phyloP scores from a whole-genome alignment of 805 yeast species.

The Candida fluviatilis region DNA sequence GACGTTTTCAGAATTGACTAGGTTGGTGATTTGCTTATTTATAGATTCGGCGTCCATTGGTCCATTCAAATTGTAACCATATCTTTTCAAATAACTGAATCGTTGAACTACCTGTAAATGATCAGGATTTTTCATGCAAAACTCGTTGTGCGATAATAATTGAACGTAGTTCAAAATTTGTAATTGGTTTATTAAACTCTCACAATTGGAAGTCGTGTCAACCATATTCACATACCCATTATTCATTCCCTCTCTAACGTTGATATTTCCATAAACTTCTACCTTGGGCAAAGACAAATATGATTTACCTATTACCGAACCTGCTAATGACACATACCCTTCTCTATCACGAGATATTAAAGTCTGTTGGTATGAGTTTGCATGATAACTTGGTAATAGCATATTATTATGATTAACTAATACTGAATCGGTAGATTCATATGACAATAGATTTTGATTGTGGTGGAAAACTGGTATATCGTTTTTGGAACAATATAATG shows the following conservation, averaged over 20 bases:
- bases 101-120: constrained; percentile 6
- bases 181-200: constrained; percentile 31
- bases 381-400: constrained; percentile 32
- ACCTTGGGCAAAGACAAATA: constrained; percentile 19
- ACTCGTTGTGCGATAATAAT: not conserved
- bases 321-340: constrained; percentile 33
- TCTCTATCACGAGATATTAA: constrained; percentile 29
- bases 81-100: constrained; percentile 24
- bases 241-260: constrained; percentile 24
- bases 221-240: constrained; percentile 26
- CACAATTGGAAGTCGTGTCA: constrained; percentile 19
- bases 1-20: constrained; percentile 13
- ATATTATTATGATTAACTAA: constrained; percentile 31
- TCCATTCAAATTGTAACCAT: constrained; percentile 34
- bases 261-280: constrained; percentile 11
- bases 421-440: constrained; percentile 1
- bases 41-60: constrained; percentile 18
- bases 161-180: constrained; percentile 27
- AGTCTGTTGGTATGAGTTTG: constrained; percentile 33
- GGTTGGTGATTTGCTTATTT: constrained; percentile 7
- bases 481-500: constrained; percentile 17
- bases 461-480: constrained; percentile 15
- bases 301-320: constrained; percentile 29
- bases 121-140: constrained; percentile 1
- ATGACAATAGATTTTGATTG: constrained; percentile 14